Base-by-base conservation (phyloP, 257 asterid genomes). In the Rauvolfia tetraphylla region DNA sequence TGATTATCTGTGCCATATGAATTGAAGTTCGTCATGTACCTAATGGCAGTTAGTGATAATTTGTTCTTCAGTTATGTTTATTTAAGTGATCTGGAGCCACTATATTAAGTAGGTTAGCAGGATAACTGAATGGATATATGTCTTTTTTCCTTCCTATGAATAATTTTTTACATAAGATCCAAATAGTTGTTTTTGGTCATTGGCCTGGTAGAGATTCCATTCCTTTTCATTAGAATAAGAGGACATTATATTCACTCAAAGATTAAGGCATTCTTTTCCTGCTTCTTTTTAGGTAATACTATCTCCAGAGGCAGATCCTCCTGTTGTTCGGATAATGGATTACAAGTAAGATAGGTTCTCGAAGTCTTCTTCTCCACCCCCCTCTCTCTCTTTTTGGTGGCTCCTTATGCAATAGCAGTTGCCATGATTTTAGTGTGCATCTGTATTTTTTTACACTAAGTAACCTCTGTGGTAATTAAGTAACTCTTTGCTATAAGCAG, bases 221-320 rank as follows among this genome's bases (percentile, higher is more conserved):
- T 1, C 39, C 29, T 34, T n/a, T 0, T 74, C 25, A 20, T 14
- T 42, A 15, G 54, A 33, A 38, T 74, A 25, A 18, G 51, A 33
- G 33, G 62, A 48, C 27, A 42, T 20, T 18, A 10, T 51, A 25
- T 33, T 20, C 51, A 10, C 31, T 59, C 2, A 8, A 17, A 36
- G 23, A 36, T 34, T 41, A 75, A 33, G 71, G 67, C 31, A 4
- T 69, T 14, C 82, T 77, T 75, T 42, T 71, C 74, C 17, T 81
- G 71, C 61, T 72, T 71, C 61, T 70, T 41, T 71, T 75, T 83
- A 95, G 99, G 99, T 95, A 82, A 90, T 95, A 83, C 79, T 93
- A 84, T 90, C 98, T 79, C 97, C 97, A 57, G 99, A 93, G 48
- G 95, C 98, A 72, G 97, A 93, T 20, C 98, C 99, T 39, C 98